phyloP scores from a whole-genome alignment of 2,329 filamentous ascomycete species.

The Exophiala lecanii-corni region DNA sequence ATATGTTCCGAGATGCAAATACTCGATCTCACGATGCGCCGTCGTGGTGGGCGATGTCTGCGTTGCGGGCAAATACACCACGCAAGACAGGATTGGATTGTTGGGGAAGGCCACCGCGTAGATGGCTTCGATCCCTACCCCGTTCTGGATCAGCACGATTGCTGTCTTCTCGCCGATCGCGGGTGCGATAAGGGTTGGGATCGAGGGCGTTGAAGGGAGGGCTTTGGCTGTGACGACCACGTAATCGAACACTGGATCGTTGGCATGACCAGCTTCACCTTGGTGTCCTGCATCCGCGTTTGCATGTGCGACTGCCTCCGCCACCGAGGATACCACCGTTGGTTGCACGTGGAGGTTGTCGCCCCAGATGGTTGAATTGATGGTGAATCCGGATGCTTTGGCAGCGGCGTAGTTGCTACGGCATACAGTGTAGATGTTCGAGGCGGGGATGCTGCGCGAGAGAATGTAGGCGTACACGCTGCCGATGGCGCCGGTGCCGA shows the following conservation, averaged over 20 bases:
- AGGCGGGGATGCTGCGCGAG: slow-evolving; percentile 24
- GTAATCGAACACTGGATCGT: slow-evolving; percentile 43
- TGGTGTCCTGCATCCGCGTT: not conserved
- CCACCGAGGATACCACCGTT: slow-evolving; percentile 21
- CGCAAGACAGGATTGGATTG: slow-evolving; percentile 52
- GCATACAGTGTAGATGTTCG: slow-evolving; percentile 31
- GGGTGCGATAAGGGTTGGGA: slow-evolving; percentile 34
- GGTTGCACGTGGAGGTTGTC: slow-evolving; percentile 26
- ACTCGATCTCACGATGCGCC: slow-evolving; percentile 43
- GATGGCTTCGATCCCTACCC: slow-evolving; percentile 56
- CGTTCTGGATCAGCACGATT: slow-evolving; percentile 59
- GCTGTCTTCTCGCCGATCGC: slow-evolving; percentile 42
- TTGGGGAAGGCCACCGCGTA: slow-evolving; percentile 47
- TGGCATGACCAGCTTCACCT: slow-evolving; percentile 8
- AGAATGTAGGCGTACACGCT: slow-evolving; percentile 30
- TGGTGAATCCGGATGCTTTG: slow-evolving; percentile 27
- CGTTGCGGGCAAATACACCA: slow-evolving; percentile 51
- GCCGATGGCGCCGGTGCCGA: slow-evolving; percentile 33
- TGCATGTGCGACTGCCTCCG: slow-evolving; percentile 21
- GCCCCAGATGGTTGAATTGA: slow-evolving; percentile 28
- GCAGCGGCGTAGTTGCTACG: slow-evolving; percentile 32
- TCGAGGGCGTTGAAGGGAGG: slow-evolving; percentile 36
- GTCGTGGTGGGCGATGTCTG: slow-evolving; percentile 48
- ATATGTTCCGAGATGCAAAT: slow-evolving; percentile 49
- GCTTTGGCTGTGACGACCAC: slow-evolving; percentile 47